Evolutionary conservation across 2,329 filamentous ascomycete genomes (phyloP).

Genomic region (Aulographum hederae): DNA sequence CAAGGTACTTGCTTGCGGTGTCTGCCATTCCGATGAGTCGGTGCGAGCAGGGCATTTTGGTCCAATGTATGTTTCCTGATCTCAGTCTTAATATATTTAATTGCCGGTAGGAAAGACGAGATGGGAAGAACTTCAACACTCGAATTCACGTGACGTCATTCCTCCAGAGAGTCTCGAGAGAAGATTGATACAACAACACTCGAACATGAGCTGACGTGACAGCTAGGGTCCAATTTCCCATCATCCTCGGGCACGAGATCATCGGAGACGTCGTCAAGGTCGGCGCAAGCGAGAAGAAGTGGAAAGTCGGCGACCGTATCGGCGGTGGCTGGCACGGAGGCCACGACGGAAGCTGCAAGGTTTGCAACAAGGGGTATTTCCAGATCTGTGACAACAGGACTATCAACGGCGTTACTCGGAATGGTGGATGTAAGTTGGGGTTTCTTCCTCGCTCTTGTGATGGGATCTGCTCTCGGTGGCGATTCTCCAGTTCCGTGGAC

Average conservation of each 20-base stretch:
- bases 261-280: constrained; percentile 48
- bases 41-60: constrained; percentile 32
- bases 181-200: not conserved
- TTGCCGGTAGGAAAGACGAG: not conserved
- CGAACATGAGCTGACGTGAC: not conserved
- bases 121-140: constrained; percentile 12
- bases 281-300: constrained; percentile 35
- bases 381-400: constrained; percentile 47
- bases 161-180: not conserved
- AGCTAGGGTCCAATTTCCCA: constrained; percentile 25
- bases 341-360: constrained; percentile 40
- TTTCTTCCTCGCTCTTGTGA: not conserved
- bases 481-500: not conserved
- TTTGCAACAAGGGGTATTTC: constrained; percentile 44
- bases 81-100: not conserved
- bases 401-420: constrained; percentile 45
- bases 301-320: constrained; percentile 46
- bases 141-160: not conserved
- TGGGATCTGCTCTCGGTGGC: not conserved
- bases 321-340: constrained; percentile 54
- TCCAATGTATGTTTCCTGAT: constrained; percentile 20
- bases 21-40: constrained; percentile 46
- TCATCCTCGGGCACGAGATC: constrained; percentile 52
- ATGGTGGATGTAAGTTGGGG: constrained; percentile 47
- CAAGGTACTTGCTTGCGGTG: constrained; percentile 53